Conservation (phyloP, 345 rosid species). For the Linum tenue region DNA sequence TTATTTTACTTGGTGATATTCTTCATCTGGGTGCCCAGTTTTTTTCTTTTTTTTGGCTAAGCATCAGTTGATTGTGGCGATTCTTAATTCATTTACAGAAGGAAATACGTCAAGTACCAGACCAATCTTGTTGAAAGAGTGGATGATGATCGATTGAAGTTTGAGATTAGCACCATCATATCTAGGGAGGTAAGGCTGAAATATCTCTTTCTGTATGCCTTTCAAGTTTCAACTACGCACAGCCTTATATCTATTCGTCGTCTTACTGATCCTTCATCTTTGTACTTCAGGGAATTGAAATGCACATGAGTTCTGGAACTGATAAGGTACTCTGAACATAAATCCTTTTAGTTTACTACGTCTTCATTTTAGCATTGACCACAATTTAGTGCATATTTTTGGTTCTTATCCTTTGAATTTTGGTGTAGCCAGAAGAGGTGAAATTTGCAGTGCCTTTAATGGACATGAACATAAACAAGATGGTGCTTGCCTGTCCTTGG, state of each 20-base stretch:
- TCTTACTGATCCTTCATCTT: not conserved
- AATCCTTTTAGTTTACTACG: slow-evolving; percentile 3
- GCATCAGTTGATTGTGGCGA: not conserved
- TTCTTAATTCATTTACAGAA: slow-evolving; percentile 32
- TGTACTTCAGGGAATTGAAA: slow-evolving; percentile 78
- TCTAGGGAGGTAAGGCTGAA: slow-evolving; percentile 61
- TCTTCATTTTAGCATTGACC: not conserved
- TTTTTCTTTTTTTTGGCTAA: not conserved
- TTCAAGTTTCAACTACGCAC: not conserved
- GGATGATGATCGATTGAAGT: slow-evolving; percentile 76
- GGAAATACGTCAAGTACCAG: slow-evolving; percentile 56
- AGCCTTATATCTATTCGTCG: not conserved
- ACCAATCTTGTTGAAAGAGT: slow-evolving; percentile 56
- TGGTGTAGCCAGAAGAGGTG: slow-evolving; percentile 90
- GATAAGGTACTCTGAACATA: slow-evolving; percentile 64
- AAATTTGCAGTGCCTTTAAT: slow-evolving; percentile 85
- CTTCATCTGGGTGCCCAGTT: not conserved
- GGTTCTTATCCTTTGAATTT: slow-evolving; percentile 48
- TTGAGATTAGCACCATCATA: slow-evolving; percentile 80
- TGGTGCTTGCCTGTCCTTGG: slow-evolving; percentile 87
- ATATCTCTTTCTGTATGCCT: not conserved
- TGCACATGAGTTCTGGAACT: slow-evolving; percentile 59
- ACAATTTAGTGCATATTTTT: slow-evolving; percentile 1
- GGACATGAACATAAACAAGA: slow-evolving; percentile 67
- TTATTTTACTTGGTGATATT: slow-evolving; percentile 4